These are phyloP conservation scores for Aureobasidium sp. DNA, from an alignment of 2,329 filamentous ascomycete genomes.

Conservation along the genomic window DNA sequence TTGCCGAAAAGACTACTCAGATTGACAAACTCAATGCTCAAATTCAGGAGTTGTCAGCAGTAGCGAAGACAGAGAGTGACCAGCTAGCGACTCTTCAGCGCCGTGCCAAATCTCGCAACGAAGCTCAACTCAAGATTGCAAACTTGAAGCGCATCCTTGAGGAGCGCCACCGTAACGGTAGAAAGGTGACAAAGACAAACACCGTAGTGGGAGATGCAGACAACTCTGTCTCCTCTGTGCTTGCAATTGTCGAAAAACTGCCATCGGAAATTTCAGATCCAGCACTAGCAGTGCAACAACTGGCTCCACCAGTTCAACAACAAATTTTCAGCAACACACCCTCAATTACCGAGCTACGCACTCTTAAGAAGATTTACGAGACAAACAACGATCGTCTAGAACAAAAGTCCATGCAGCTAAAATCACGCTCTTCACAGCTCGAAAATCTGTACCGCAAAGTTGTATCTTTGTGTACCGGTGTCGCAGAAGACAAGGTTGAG, in stretches of 20 bases:
- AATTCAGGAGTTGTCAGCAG: constrained; percentile 71
- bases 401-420: constrained; percentile 62
- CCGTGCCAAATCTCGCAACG: constrained; percentile 57
- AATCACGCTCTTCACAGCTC: constrained; percentile 72
- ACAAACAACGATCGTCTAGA: constrained; percentile 61
- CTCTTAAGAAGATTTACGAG: constrained; percentile 63
- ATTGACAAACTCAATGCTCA: constrained; percentile 76
- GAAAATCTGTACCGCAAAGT: constrained; percentile 85
- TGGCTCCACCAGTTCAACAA: not conserved
- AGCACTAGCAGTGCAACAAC: not conserved
- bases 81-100: constrained; percentile 64
- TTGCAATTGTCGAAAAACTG: not conserved
- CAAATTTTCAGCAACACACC: constrained; percentile 1
- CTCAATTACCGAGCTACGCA: constrained; percentile 43
- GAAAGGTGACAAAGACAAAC: not conserved
- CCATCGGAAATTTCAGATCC: constrained; percentile 1
- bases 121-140: constrained; percentile 60
- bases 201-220: constrained; percentile 8
- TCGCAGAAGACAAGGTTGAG: constrained; percentile 73
- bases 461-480: constrained; percentile 77
- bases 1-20: constrained; percentile 74
- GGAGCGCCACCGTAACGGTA: constrained; percentile 44
- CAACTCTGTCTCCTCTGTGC: not conserved
- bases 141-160: constrained; percentile 68
- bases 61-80: constrained; percentile 70